A percentile compares a stretch with the other conserved stretches of the same genome.
Evolutionary conservation across 139 green algal genomes (phyloP).

Genomic region (Dunaliella primolecta): DNA sequence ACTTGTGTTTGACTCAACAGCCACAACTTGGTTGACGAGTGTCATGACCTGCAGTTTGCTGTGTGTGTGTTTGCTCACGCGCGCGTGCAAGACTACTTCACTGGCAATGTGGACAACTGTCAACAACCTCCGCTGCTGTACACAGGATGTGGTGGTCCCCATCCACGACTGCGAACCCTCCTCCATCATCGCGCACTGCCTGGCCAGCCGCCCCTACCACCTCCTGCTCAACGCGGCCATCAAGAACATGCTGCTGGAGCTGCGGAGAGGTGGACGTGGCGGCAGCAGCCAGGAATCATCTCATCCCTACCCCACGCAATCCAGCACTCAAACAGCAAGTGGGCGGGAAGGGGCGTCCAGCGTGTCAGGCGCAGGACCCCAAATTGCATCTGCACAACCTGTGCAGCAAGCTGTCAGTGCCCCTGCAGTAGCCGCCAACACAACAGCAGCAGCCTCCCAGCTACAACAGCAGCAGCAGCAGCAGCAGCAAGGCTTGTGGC

Average conservation of each 20-base stretch:
- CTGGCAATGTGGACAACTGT: background rate
- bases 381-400: too few relatives aligned
- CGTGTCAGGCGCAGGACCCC: too few relatives aligned
- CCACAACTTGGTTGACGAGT: too few relatives aligned
- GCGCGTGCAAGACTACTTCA: background rate
- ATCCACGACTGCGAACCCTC: constrained; percentile 72
- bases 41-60: too few relatives aligned
- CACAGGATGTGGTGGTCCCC: constrained; percentile 4
- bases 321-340: background rate
- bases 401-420: too few relatives aligned
- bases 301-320: background rate
- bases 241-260: constrained; percentile 25
- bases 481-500: too few relatives aligned
- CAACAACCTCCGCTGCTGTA: background rate
- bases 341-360: background rate
- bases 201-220: constrained; percentile 65
- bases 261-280: background rate
- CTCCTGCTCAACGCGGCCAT: constrained; percentile 54
- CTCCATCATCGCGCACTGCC: constrained; percentile 75
- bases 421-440: background rate
- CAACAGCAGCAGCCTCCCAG: background rate
- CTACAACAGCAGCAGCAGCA: background rate
- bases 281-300: background rate
- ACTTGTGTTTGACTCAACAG: too few relatives aligned
- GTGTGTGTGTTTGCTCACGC: too few relatives aligned